Evolutionary conservation across 2,329 filamentous ascomycete genomes (phyloP), one percentile per base, ranked within the genome.

Genomic region (Trichophyton equinum): DNA sequence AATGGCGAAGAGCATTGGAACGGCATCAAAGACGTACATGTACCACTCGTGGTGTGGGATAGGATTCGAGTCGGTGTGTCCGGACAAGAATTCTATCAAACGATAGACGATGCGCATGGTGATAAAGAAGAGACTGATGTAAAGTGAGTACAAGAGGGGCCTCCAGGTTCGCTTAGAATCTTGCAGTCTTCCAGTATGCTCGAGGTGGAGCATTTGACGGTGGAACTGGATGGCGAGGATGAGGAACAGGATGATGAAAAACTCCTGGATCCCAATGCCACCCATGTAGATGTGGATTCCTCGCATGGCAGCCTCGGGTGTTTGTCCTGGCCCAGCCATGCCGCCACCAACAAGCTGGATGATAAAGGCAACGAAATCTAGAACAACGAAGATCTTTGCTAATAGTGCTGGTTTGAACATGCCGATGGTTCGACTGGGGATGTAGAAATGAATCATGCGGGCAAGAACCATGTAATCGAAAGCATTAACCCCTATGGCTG

Each of bases 11-110:
- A 74, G 64, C 74, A 78, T 78, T 0, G 74, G 74, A 6, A 69
- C 62, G 0, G 70, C 70, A 62, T 77, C 75, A 9, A 77, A 69
- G 18, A 68, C 68, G 40, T 77, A 75, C 55, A 77, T 70, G 2
- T 68, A 71, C 9, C 74, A 67, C 30, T 74, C 71, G 51, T 70
- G 64, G 25, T 70, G 72, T 4, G 72, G 72, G 20, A 74, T 71
- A 49, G 42, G 33, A 22, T 47, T 47, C 25, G 78, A 71, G 11
- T 78, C 69, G 27, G 69, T 65, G 0, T 77, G 72, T 15, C 79
- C 68, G 58, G 74, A 75, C 64, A 83, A 84, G 71, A 82, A 84
- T 69, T 85, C 82, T n/a, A 82, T 75, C 0, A 81, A 75, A 4
- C 83, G 78, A 67, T 78, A 85, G 60, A 85, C 75, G 60, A 81